Conservation (phyloP, 768 basidiomycete species). For the Sarcomyxa edulis region DNA sequence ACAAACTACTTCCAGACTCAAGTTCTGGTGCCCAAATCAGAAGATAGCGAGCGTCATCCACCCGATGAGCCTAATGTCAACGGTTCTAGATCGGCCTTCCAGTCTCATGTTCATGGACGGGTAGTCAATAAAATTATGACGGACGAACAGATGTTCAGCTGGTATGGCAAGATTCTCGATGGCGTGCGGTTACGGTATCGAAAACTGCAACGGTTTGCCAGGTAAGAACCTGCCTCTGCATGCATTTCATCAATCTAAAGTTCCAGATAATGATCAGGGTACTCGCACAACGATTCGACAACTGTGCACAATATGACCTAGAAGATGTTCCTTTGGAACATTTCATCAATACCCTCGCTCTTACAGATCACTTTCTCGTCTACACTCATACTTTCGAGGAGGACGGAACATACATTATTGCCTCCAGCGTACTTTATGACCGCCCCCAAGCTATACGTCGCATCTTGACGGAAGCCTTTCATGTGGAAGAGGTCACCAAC, state of each 20-base stretch:
- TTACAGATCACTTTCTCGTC: constrained; percentile 89
- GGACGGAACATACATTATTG: constrained; percentile 90
- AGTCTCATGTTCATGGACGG: constrained; percentile 27
- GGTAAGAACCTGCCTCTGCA: constrained; percentile 38
- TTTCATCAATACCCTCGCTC: constrained; percentile 76
- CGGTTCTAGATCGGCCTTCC: constrained; percentile 26
- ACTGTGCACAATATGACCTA: constrained; percentile 86
- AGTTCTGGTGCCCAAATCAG: constrained; percentile 66
- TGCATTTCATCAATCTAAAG: constrained; percentile 6
- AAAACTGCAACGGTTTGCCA: constrained; percentile 89
- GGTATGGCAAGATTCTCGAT: constrained; percentile 93
- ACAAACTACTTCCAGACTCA: constrained; percentile 95
- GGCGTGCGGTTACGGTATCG: constrained; percentile 88
- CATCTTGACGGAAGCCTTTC: constrained; percentile 82
- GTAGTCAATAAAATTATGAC: constrained; percentile 54
- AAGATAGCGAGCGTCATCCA: constrained; percentile 20
- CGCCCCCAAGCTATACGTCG: constrained; percentile 72
- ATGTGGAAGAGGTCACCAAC: constrained; percentile 58
- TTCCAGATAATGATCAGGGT: constrained; percentile 33
- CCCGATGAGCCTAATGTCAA: constrained; percentile 13
- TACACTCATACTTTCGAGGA: constrained; percentile 85
- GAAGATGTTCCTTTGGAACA: constrained; percentile 67
- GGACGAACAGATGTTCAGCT: constrained; percentile 74
- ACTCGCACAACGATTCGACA: constrained; percentile 83
- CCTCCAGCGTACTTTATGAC: constrained; percentile 69